Evolutionary conservation across 805 yeast genomes (phyloP).

Genomic region (Ogataea salicorniae): DNA sequence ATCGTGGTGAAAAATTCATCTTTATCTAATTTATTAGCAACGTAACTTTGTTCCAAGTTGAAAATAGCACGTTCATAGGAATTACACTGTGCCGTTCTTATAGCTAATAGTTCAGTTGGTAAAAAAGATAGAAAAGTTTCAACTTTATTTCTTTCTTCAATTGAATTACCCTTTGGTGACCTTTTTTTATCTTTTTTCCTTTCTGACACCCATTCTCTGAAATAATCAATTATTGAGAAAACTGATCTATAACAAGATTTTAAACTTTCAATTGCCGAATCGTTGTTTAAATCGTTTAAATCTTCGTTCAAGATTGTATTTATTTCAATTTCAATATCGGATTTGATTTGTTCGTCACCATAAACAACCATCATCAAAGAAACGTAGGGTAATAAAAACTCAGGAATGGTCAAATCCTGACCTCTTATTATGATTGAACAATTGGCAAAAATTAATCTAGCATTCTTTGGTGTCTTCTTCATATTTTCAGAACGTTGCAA

Average conservation of each 20-base stretch:
- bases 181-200: slow-evolving; percentile 29
- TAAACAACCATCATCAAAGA: slow-evolving; percentile 52
- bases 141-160: slow-evolving; percentile 33
- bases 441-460: slow-evolving; percentile 49
- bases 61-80: slow-evolving; percentile 84
- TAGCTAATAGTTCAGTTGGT: slow-evolving; percentile 68
- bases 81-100: slow-evolving; percentile 74
- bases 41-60: slow-evolving; percentile 72
- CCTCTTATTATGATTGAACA: slow-evolving; percentile 62
- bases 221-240: slow-evolving; percentile 76
- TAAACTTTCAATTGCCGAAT: slow-evolving; percentile 50
- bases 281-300: slow-evolving; percentile 40
- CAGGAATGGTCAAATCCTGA: slow-evolving; percentile 65
- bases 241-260: slow-evolving; percentile 66
- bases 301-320: slow-evolving; percentile 48
- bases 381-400: slow-evolving; percentile 72
- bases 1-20: slow-evolving; percentile 44
- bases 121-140: slow-evolving; percentile 47
- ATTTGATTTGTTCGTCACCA: slow-evolving; percentile 33
- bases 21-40: slow-evolving; percentile 33
- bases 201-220: slow-evolving; percentile 65
- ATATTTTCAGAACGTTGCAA: slow-evolving; percentile 38
- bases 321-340: slow-evolving; percentile 55
- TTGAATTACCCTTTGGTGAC: slow-evolving; percentile 7
- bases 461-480: slow-evolving; percentile 22